Conservation (phyloP, 208 protist species). For the Acanthamoeba healyi region DNA sequence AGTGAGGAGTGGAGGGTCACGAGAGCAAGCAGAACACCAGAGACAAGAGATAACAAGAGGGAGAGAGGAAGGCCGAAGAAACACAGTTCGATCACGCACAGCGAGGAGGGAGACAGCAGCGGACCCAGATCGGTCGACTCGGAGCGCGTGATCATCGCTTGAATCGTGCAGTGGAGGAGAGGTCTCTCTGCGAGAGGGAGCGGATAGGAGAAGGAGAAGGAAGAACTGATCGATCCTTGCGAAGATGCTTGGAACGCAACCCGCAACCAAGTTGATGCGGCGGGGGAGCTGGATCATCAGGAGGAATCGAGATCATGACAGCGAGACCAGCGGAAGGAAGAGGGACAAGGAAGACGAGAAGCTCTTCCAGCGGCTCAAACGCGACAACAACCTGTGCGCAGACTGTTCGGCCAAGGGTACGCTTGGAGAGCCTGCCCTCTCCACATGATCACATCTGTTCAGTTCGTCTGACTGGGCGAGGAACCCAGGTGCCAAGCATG, state of each 20-base stretch:
- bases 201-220: neutral
- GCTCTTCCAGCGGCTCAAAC: neutral
- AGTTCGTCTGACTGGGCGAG: neutral
- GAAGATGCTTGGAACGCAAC: neutral
- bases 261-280: neutral
- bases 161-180: no score
- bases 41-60: no score
- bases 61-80: no score
- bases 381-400: constrained; percentile 12
- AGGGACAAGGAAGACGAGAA: constrained; percentile 29
- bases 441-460: neutral
- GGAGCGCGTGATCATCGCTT: no score
- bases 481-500: constrained; percentile 82
- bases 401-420: constrained; percentile 40
- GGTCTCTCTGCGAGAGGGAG: no score
- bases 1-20: no score
- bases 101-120: no score
- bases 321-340: neutral
- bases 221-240: neutral
- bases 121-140: no score
- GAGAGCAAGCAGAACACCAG: no score
- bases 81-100: no score
- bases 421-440: neutral
- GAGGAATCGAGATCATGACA: neutral
- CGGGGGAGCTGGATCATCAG: constrained; percentile 10